Evolutionary conservation across 169 alveolate genomes (phyloP).

Genomic region (Nephromyces sp.): DNA sequence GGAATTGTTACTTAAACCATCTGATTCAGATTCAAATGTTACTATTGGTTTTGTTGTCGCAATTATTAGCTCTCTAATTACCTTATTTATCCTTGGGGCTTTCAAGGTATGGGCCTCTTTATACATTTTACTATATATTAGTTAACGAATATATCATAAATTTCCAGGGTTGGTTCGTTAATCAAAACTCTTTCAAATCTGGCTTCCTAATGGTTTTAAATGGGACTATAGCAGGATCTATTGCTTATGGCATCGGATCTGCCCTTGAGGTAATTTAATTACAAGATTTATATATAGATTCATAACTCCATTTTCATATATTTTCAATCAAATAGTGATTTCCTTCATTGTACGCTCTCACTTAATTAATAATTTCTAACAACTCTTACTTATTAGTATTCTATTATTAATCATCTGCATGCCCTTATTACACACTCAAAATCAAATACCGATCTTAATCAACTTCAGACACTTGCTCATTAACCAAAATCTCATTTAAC

Average conservation of each 20-base stretch:
- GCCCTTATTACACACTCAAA: too few species aligned
- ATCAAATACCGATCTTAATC: too few species aligned
- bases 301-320: too few species aligned
- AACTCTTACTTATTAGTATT: too few species aligned
- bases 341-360: too few species aligned
- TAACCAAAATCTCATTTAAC: too few species aligned
- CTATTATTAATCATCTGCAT: too few species aligned
- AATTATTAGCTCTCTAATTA: constrained; percentile 45
- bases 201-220: constrained; percentile 60
- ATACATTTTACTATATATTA: not conserved
- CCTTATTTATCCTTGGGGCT: constrained; percentile 55
- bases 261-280: constrained; percentile 36
- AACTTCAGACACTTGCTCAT: too few species aligned
- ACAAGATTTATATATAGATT: too few species aligned
- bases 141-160: not conserved
- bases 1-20: constrained; percentile 12
- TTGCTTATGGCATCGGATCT: constrained; percentile 58
- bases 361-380: too few species aligned
- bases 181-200: constrained; percentile 51
- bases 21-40: constrained; percentile 22
- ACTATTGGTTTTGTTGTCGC: constrained; percentile 55
- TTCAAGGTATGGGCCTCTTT: constrained; percentile 36
- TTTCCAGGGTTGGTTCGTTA: constrained; percentile 56
- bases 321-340: too few species aligned
- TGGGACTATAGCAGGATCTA: constrained; percentile 62